Percentiles rank a stretch among this genome's conserved stretches.
These are phyloP conservation scores for Aspergillus sparsus DNA, from an alignment of 495 filamentous ascomycete genomes.

Conservation along the genomic window DNA sequence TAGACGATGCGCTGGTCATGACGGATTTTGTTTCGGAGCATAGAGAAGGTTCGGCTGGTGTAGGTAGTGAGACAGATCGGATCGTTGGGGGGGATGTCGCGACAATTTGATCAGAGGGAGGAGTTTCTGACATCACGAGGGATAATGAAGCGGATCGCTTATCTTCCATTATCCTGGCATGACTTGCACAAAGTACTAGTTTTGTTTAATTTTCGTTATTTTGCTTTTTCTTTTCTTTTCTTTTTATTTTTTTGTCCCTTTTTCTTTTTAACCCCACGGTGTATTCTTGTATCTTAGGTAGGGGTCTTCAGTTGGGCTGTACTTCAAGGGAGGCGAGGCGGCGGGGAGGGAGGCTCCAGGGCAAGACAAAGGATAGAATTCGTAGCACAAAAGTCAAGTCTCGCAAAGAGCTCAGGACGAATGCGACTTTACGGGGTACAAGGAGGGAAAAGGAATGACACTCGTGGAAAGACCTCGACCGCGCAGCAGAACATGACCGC, in stretches of 20 bases:
- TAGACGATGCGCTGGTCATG: conserved; percentile 34
- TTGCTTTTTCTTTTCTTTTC: conserved; percentile 1
- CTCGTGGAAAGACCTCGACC: conserved; percentile 14
- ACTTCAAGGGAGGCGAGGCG: conserved; percentile 12
- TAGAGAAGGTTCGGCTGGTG: conserved; percentile 28
- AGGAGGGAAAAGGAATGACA: conserved; percentile 20
- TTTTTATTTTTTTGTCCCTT: background rate
- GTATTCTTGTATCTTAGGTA: background rate
- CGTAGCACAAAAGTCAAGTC: conserved; percentile 22
- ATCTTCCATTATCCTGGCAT: conserved; percentile 48
- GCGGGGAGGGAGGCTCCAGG: conserved; percentile 8
- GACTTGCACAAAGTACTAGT: conserved; percentile 27
- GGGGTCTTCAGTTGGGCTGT: conserved; percentile 2
- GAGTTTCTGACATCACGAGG: conserved; percentile 33
- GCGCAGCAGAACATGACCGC: conserved; percentile 24
- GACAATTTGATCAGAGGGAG: conserved; percentile 34
- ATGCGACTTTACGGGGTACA: conserved; percentile 9
- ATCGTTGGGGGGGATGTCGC: conserved; percentile 28
- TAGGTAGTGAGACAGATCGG: conserved; percentile 36
- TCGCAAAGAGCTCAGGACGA: conserved; percentile 10
- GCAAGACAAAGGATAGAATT: conserved; percentile 20
- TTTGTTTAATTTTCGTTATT: background rate
- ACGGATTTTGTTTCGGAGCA: conserved; percentile 32
- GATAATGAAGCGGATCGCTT: conserved; percentile 37
- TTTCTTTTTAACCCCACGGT: background rate